Evolutionary conservation across 495 filamentous ascomycete genomes (phyloP).

Genomic region (Extremus antarcticus): DNA sequence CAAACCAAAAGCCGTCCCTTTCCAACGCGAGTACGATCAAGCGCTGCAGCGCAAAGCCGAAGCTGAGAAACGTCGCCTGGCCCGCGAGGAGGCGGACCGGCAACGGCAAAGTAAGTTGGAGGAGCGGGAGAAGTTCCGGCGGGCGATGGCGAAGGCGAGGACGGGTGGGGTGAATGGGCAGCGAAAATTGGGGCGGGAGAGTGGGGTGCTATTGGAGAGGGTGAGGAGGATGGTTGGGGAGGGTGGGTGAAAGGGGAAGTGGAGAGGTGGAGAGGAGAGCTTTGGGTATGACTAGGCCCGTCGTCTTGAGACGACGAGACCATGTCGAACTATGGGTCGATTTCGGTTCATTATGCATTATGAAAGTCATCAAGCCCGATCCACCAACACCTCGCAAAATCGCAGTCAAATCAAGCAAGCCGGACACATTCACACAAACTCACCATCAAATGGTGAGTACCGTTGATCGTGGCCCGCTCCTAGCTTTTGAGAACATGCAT

Average conservation of each 20-base stretch:
- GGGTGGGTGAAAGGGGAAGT: slow-evolving; percentile 2
- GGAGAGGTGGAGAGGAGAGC: background rate
- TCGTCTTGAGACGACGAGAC: no score
- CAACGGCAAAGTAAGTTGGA: slow-evolving; percentile 44
- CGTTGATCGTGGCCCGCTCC: no score
- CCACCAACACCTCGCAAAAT: no score
- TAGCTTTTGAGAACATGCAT: no score
- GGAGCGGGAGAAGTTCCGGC: slow-evolving; percentile 28
- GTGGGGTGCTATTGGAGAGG: slow-evolving; percentile 68
- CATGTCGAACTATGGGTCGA: no score
- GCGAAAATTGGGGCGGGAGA: slow-evolving; percentile 74
- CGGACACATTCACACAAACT: no score
- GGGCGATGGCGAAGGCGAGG: slow-evolving; percentile 55
- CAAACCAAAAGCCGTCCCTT: slow-evolving; percentile 53
- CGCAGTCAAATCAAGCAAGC: no score
- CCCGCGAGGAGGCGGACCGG: slow-evolving; percentile 24
- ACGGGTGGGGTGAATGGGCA: slow-evolving; percentile 66
- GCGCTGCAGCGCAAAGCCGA: slow-evolving; percentile 57
- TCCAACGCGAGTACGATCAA: slow-evolving; percentile 60
- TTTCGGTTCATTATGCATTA: no score
- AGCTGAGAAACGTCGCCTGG: slow-evolving; percentile 45
- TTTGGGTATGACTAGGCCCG: no score
- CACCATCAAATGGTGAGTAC: no score
- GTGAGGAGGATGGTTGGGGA: slow-evolving; percentile 56
- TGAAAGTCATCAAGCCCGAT: no score